Conservation (phyloP, 371 early-diverging fungal genomes). For the Zychaea mexicana region DNA sequence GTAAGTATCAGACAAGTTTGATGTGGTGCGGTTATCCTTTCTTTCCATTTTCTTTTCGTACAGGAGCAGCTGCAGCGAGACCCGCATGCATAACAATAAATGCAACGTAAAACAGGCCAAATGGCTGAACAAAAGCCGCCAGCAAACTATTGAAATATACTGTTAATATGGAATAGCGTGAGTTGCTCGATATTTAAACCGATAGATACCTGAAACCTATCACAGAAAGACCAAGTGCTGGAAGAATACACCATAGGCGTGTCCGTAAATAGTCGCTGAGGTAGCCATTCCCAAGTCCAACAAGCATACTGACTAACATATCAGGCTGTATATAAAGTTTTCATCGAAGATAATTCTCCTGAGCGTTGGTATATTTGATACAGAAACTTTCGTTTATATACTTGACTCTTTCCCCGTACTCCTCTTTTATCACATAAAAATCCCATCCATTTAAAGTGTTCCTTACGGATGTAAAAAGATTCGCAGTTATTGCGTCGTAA, state of each 20-base stretch:
- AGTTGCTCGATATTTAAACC: too few species aligned
- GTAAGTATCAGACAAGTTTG: too few species aligned
- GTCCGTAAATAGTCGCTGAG: constrained; percentile 37
- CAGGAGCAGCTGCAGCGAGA: constrained; percentile 33
- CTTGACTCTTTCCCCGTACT: not conserved
- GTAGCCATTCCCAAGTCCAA: constrained; percentile 39
- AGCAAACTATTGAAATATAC: too few species aligned
- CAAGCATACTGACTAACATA: constrained; percentile 43
- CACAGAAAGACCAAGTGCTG: not conserved
- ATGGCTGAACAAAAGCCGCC: constrained; percentile 47
- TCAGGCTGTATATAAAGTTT: constrained; percentile 36
- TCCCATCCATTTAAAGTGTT: not conserved
- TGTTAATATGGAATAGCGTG: too few species aligned
- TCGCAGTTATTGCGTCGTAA: constrained; percentile 50
- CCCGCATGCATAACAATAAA: constrained; percentile 46
- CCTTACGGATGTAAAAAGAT: constrained; percentile 46
- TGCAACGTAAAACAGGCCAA: constrained; percentile 34
- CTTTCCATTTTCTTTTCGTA: too few species aligned
- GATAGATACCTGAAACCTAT: not conserved
- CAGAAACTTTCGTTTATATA: not conserved
- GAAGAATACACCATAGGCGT: constrained; percentile 22
- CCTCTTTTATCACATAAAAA: not conserved
- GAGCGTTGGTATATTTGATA: too few species aligned
- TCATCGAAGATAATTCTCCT: too few species aligned
- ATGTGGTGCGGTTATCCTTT: too few species aligned